phyloP scores from a whole-genome alignment of 495 filamentous ascomycete genomes.

The Chaetomidium leptoderma region DNA sequence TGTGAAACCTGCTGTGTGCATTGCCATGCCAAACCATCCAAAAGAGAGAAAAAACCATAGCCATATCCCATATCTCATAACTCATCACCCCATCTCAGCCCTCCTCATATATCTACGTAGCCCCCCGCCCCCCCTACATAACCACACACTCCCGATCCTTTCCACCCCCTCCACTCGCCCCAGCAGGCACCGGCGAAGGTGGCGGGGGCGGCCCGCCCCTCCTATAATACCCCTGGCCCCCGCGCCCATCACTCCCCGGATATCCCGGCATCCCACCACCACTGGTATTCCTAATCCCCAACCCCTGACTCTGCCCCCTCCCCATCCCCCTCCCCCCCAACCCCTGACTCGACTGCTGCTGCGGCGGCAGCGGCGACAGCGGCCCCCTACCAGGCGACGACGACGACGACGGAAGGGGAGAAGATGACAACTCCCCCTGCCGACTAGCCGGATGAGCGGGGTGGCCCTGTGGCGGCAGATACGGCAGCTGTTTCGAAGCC shows the following conservation, averaged over 20 bases:
- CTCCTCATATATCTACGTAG: background rate
- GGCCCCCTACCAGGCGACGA: no score
- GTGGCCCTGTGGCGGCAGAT: slow-evolving; percentile 57
- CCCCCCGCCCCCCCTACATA: slow-evolving; percentile 25
- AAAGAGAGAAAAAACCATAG: no score
- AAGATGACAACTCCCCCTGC: no score
- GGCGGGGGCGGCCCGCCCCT: slow-evolving; percentile 24
- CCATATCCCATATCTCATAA: background rate
- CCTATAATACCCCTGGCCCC: slow-evolving; percentile 22
- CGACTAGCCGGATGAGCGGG: slow-evolving; percentile 52
- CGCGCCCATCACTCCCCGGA: background rate
- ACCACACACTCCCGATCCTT: slow-evolving; percentile 34
- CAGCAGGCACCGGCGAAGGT: background rate
- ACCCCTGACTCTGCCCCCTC: background rate
- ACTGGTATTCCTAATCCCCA: background rate
- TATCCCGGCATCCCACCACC: background rate
- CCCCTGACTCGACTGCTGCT: no score
- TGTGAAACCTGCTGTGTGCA: background rate
- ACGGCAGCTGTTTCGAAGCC: slow-evolving; percentile 59
- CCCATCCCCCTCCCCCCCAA: no score
- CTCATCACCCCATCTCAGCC: background rate
- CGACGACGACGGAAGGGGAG: no score
- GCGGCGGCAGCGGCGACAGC: no score
- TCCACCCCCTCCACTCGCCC: background rate
- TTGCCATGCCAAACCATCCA: background rate